Evolutionary conservation across 2,329 filamentous ascomycete species (phyloP), one percentile per base, ranked within the genome.

Genomic region (Alternaria triticina): DNA sequence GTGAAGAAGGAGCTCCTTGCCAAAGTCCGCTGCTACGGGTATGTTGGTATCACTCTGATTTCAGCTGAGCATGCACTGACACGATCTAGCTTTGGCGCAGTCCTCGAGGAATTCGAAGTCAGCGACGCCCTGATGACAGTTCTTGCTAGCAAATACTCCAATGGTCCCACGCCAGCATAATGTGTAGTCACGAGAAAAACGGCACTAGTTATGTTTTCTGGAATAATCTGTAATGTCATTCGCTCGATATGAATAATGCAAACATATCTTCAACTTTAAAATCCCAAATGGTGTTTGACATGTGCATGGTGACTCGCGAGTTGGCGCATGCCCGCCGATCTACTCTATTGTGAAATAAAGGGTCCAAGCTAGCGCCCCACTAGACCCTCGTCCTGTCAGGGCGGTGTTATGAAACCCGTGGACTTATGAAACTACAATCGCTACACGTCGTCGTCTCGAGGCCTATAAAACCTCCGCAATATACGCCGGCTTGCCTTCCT

Each of bases 21-120:
- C 60, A 97, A 97, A 82, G 89, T 97, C 62, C 88, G 94, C 67
- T 98, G 96, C 79, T 97, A 97, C 80, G 96, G 96, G 92, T 95
- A 82, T 75, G 90, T 86, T 6, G 15, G 8, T 27, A 23, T 30
- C 50, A n/a, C 6, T 15, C 10, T 17, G 23, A 15, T 60, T 36
- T 30, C 17, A 40, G 13, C 20, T 10, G 49, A 23, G 25, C n/a
- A 13, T 28, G 40, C 27, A 28, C 65, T 71, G 28, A 74, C 54
- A 11, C 11, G 17, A n/a, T 49, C 27, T 51, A 88, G 86, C 6
- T 91, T 91, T 70, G 89, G 89, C 28, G 89, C 89, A 30, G 89
- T 91, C 1, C 82, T 91, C 63, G 89, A 91, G 76, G 88, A 91
- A 66, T 91, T 91, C 70, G 91, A 93, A 80, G 87, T 93, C 40